A percentile compares a stretch with the other conserved stretches of the same genome.
Conservation (phyloP, 305 asterid species). For the Fraxinus latifolia region DNA sequence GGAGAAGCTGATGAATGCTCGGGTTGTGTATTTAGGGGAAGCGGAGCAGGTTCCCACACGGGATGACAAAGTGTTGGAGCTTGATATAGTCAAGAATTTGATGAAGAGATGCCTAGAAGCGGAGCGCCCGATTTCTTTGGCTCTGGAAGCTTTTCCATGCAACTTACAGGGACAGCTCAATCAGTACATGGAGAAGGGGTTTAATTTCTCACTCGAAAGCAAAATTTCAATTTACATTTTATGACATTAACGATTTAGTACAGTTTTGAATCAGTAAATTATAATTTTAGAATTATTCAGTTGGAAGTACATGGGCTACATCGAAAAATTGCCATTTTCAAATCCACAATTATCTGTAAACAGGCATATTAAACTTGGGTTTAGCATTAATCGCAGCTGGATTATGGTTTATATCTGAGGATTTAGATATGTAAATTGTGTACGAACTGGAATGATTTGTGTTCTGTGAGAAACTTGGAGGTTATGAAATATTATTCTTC, state of each 20-base stretch:
- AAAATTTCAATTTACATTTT: neutral
- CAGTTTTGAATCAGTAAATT: neutral
- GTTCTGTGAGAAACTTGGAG: neutral
- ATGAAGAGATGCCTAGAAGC: constrained; percentile 61
- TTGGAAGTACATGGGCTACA: neutral
- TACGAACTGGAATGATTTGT: neutral
- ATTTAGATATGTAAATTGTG: neutral
- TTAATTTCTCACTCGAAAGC: constrained; percentile 2
- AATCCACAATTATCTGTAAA: neutral
- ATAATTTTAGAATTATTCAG: neutral
- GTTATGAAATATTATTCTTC: neutral
- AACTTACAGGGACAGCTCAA: constrained; percentile 68
- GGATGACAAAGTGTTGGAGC: constrained; percentile 76
- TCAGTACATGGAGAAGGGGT: constrained; percentile 57
- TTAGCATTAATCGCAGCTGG: neutral
- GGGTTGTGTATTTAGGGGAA: constrained; percentile 81
- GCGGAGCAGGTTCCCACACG: constrained; percentile 85
- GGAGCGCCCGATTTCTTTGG: constrained; percentile 62
- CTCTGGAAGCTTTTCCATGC: constrained; percentile 78
- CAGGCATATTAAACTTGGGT: neutral
- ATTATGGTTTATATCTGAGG: neutral
- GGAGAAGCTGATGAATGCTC: constrained; percentile 80
- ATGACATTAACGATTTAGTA: neutral
- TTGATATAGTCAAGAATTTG: constrained; percentile 69
- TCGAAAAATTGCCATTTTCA: neutral